Evolutionary conservation across 225 moss, liverwort and hornwort genomes (phyloP), one percentile per base, ranked within the genome.

Genomic region (Polytrichum commune): DNA sequence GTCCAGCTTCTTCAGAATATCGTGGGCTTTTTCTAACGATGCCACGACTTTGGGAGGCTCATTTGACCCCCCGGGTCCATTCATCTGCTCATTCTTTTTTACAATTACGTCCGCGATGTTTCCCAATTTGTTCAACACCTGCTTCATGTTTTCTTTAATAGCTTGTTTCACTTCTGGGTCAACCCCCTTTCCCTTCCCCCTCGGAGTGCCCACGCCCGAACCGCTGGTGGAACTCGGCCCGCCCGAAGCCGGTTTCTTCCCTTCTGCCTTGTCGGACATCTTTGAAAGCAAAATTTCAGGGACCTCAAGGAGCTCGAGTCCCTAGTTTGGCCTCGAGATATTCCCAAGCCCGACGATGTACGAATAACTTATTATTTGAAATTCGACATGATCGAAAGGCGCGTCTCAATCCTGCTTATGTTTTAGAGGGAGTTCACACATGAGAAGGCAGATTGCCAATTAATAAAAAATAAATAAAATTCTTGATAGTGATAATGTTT

Each of bases 1-100:
- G 0, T 83, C 86, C 1, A 83, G 54, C 25, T 75, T 78, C 8
- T 86, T 80, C 0, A 83, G 72, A 1, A 74, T 74, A 0, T 63
- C 13, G 5, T 83, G 73, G 18, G 80, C 76, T 0, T 86, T 71
- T 0, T 20, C 35, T 0, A 86, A 62, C 5, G 83, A 78, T 67
- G 78, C 67, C 0, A 86, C 5, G 0, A 86, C 60, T 1, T 0
- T 64, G 2, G 75, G 65, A 4, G 72, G 67, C 2, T 70, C 58
- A 1, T 29, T 71, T 5, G 67, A 65, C 0, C 71, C 71, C 1
- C 78, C 78, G 6, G 1, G 35, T 0, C 75, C 7, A n/a, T 80
- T 78, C 0, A 72, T 54, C 0, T 73, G 71, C 9, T 58, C 66
- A 2, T 78, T 32, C 46, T 13, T 10, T 16, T 16, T 3, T 0